These are phyloP conservation scores for Iris macrosiphon DNA, from an alignment of 106 monocot species.

Conservation along the genomic window DNA sequence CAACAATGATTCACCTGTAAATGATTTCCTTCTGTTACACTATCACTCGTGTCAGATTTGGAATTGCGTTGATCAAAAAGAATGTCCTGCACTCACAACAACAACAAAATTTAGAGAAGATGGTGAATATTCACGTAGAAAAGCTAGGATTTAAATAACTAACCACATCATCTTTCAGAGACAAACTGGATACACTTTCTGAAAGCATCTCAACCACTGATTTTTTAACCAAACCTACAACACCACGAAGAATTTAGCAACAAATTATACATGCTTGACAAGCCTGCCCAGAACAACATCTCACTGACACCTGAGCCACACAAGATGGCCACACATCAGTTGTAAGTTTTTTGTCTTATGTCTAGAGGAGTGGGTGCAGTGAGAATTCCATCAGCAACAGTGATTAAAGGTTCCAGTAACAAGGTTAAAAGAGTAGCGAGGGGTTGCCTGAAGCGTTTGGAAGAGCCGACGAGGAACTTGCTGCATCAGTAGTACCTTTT, in stretches of 20 bases:
- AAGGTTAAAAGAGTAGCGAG: not conserved
- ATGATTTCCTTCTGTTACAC: constrained; percentile 25
- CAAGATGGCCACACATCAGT: no score
- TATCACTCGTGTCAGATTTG: constrained; percentile 26
- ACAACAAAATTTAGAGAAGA: constrained; percentile 2
- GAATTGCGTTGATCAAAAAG: constrained; percentile 46
- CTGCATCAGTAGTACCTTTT: constrained; percentile 33
- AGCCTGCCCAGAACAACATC: no score
- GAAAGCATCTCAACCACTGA: constrained; percentile 86
- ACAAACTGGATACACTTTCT: constrained; percentile 44
- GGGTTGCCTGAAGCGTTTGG: constrained; percentile 45
- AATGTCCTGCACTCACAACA: constrained; percentile 37
- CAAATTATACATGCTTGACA: not conserved
- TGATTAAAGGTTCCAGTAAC: not conserved
- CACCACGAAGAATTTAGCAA: not conserved
- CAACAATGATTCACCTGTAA: constrained; percentile 27
- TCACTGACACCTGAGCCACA: no score
- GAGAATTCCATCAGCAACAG: not conserved
- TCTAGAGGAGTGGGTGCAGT: not conserved
- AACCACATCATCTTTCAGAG: constrained; percentile 49
- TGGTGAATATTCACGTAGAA: not conserved
- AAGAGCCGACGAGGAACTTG: constrained; percentile 80
- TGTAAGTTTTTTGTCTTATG: no score
- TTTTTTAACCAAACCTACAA: constrained; percentile 48
- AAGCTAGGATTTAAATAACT: constrained; percentile 2